Evolutionary conservation across 108 stramenopile genomes (phyloP), one percentile per base, ranked within the genome.

Genomic region (Skeletonema potamos): DNA sequence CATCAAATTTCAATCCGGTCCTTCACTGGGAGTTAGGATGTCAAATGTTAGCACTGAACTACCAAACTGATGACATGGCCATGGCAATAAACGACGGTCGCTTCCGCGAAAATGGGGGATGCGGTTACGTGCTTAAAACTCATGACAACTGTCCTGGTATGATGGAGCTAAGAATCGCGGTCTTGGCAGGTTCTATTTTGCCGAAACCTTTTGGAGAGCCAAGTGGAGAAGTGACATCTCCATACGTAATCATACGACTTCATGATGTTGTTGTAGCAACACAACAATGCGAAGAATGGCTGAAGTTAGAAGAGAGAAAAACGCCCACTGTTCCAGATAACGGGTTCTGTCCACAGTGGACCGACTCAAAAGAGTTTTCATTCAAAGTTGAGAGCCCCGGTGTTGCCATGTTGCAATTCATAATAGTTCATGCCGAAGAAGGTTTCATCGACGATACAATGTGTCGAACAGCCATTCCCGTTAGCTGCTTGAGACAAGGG

Each of bases 1-100:
- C 95, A 4, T 92, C 90, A 46, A 98, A 98, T 76, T 97, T 91
- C 75, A 91, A 92, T 83, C 98, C 98, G 27, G 59, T 90, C 15
- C 46, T 94, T 27, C 82, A 88, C n/a, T 98, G 96, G 96, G 54
- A 80, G 27, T 77, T 89, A 66, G 96, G 96, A n/a, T 86, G 75
- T 62, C 97, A 98, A 82, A 67, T 98, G 41, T 96, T 96, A 36
- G 94, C 96, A 7, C 77, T 98, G 36, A 98, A 98, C 79, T 96
- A 91, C 66, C 98, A 98, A 66, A 93, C 96, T 0, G 36, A 76
- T 39, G 94, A 93, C 58, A 54, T 79, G 15, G 67, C 86, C 7
- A 76, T 96, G 70, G 65, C 78, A 20, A 56, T 97, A 20, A 97
- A 98, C 74, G 90, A 95, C 81, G 98, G 96, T 20, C 74, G 83